Evolutionary conservation across 352 stramenopile genomes (phyloP).

Genomic region (Pseudoperonospora humuli): DNA sequence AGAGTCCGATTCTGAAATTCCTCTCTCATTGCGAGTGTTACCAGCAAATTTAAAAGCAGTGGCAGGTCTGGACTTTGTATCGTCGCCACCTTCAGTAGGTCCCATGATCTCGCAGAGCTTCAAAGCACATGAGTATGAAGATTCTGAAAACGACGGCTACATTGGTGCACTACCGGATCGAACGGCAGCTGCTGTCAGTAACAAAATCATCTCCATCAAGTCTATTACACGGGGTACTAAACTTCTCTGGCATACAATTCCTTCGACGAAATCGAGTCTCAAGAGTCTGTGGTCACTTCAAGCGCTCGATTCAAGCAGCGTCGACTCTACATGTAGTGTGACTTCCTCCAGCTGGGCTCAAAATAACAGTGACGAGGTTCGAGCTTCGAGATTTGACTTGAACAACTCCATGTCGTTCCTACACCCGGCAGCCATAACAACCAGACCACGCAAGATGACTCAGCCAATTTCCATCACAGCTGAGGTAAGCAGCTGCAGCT

Average conservation of each 20-base stretch:
- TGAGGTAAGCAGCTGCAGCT: constrained; percentile 39
- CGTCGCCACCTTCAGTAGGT: constrained; percentile 8
- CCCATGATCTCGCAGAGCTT: constrained; percentile 4
- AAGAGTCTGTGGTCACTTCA: constrained; percentile 12
- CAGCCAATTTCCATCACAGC: constrained; percentile 29
- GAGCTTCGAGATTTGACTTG: constrained; percentile 8
- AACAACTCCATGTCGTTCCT: constrained; percentile 43
- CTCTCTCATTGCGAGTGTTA: constrained; percentile 7
- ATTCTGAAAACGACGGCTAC: constrained; percentile 17
- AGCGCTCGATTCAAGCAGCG: constrained; percentile 14
- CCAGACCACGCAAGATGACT: constrained; percentile 7
- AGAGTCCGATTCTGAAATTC: constrained; percentile 3
- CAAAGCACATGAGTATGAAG: constrained; percentile 18
- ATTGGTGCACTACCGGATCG: constrained; percentile 19
- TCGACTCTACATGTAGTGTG: constrained; percentile 15
- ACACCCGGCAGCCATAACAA: constrained; percentile 27
- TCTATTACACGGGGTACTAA: constrained; percentile 28
- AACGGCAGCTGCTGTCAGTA: constrained; percentile 12
- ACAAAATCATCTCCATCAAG: constrained; percentile 60
- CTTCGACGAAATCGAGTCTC: constrained; percentile 7
- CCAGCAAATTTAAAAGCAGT: constrained; percentile 12
- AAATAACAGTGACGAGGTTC: constrained; percentile 2
- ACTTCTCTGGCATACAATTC: constrained; percentile 13
- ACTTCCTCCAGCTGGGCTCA: constrained; percentile 5
- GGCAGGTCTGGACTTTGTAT: constrained; percentile 5